phyloP scores from a whole-genome alignment of 2,329 filamentous ascomycete species.

The Aspergillus pseudoglaucus region DNA sequence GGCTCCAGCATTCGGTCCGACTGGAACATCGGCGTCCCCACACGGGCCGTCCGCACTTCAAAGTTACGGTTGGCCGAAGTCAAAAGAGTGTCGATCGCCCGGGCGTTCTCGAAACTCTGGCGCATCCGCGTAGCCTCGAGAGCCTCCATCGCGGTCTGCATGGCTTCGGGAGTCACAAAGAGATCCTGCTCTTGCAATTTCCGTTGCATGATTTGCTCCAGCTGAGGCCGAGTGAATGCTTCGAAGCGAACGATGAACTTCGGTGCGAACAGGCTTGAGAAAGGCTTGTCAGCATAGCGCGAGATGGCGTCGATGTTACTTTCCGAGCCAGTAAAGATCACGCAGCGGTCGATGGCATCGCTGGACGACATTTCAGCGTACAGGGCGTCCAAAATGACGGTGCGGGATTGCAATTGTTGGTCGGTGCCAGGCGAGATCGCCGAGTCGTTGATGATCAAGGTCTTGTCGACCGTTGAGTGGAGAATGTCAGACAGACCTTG shows the following conservation, averaged over 20 bases:
- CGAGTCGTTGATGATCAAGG: constrained; percentile 11
- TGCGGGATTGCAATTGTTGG: background rate
- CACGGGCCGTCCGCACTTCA: constrained; percentile 5
- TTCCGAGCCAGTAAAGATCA: constrained; percentile 9
- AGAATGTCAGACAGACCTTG: constrained; percentile 1
- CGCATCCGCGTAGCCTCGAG: constrained; percentile 12
- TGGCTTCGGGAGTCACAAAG: constrained; percentile 11
- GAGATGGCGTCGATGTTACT: constrained; percentile 9
- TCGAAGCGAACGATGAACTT: constrained; percentile 10
- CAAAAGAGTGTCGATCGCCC: constrained; percentile 13
- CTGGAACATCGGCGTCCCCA: background rate
- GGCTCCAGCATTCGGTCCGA: constrained; percentile 9
- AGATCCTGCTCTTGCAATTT: constrained; percentile 12
- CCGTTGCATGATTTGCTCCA: constrained; percentile 11
- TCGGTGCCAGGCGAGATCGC: constrained; percentile 3
- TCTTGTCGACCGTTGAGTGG: constrained; percentile 5
- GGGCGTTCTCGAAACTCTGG: constrained; percentile 14
- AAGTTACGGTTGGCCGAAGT: constrained; percentile 11
- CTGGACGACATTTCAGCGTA: constrained; percentile 3
- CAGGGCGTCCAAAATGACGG: constrained; percentile 4
- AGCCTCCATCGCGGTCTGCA: constrained; percentile 11
- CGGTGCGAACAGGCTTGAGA: constrained; percentile 2
- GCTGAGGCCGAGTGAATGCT: constrained; percentile 6
- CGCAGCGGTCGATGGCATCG: constrained; percentile 8
- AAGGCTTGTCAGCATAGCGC: constrained; percentile 6